A percentile compares a stretch with the other conserved stretches of the same genome.
phyloP scores from a whole-genome alignment of 2,329 filamentous ascomycete species.

The Neonectria magnoliae region DNA sequence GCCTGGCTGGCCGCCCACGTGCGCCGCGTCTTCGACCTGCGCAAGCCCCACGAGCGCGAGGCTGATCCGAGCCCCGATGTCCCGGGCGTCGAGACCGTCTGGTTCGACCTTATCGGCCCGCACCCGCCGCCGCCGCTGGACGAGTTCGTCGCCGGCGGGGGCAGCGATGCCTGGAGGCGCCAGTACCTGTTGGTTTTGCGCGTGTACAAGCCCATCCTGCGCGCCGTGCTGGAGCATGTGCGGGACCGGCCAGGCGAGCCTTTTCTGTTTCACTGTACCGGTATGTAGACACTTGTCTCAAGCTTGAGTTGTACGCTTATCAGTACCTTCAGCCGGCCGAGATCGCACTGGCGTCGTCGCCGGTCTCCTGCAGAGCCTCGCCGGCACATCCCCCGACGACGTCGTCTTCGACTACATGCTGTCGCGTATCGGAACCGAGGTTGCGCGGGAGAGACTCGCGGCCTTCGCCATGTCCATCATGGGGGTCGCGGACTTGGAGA shows the following conservation, averaged over 20 bases:
- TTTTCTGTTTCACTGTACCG: conserved; percentile 65
- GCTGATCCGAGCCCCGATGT: conserved; percentile 55
- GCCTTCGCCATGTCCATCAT: conserved; percentile 53
- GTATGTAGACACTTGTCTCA: conserved; percentile 45
- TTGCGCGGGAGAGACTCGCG: conserved; percentile 59
- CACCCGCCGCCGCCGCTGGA: conserved; percentile 51
- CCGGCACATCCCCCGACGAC: conserved; percentile 55
- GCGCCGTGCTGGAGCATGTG: conserved; percentile 58
- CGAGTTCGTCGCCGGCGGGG: conserved; percentile 57
- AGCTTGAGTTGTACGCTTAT: neutral
- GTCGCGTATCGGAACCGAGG: conserved; percentile 63
- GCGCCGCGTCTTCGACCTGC: conserved; percentile 62
- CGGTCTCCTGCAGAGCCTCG: conserved; percentile 61
- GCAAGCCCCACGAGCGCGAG: conserved; percentile 56
- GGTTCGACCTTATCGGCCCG: conserved; percentile 48
- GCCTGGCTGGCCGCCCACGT: conserved; percentile 52
- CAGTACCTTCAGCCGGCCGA: conserved; percentile 55
- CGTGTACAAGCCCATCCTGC: conserved; percentile 54
- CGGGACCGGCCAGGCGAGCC: conserved; percentile 56
- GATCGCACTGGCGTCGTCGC: conserved; percentile 64
- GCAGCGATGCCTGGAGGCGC: conserved; percentile 54
- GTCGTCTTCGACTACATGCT: conserved; percentile 63
- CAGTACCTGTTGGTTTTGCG: conserved; percentile 61
- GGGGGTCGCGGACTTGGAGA: conserved; percentile 48
- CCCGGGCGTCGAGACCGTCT: conserved; percentile 58